Percentiles rank a stretch among this genome's conserved stretches.
phyloP scores from a whole-genome alignment of 2,329 filamentous ascomycete genomes.

The Aspergillus sojae region DNA sequence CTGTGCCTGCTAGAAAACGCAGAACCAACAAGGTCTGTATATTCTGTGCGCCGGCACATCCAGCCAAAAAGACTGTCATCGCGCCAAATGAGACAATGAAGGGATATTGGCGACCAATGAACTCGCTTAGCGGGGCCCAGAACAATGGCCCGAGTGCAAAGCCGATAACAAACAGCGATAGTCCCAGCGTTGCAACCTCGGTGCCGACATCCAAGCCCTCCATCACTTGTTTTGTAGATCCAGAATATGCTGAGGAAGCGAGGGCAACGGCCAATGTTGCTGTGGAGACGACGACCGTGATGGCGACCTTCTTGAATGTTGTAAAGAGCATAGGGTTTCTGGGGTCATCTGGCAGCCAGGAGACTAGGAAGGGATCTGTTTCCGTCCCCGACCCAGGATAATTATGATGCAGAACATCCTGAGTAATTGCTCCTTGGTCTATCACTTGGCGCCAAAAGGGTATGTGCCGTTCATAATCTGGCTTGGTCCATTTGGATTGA shows the following conservation, averaged over 20 bases:
- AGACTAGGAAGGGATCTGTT: constrained; percentile 2
- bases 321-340: constrained; percentile 5
- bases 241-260: constrained; percentile 14
- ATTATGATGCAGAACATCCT: neutral
- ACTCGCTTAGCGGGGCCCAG: constrained; percentile 35
- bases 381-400: constrained; percentile 10
- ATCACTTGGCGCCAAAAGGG: constrained; percentile 4
- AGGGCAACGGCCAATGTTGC: constrained; percentile 15
- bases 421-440: constrained; percentile 8
- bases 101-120: constrained; percentile 26
- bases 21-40: constrained; percentile 58
- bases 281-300: constrained; percentile 59
- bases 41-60: constrained; percentile 53
- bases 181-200: constrained; percentile 15
- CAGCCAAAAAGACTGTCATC: constrained; percentile 62
- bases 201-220: constrained; percentile 10
- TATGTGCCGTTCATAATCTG: neutral
- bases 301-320: neutral
- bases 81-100: constrained; percentile 22
- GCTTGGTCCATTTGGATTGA: neutral
- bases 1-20: constrained; percentile 64
- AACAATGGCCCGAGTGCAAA: constrained; percentile 43
- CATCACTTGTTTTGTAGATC: constrained; percentile 12
- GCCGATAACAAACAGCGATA: constrained; percentile 36
- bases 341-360: constrained; percentile 5